A percentile compares a stretch with the other conserved stretches of the same genome.
Evolutionary conservation across 345 rosid genomes (phyloP).

Genomic region (Eucalyptus regnans): DNA sequence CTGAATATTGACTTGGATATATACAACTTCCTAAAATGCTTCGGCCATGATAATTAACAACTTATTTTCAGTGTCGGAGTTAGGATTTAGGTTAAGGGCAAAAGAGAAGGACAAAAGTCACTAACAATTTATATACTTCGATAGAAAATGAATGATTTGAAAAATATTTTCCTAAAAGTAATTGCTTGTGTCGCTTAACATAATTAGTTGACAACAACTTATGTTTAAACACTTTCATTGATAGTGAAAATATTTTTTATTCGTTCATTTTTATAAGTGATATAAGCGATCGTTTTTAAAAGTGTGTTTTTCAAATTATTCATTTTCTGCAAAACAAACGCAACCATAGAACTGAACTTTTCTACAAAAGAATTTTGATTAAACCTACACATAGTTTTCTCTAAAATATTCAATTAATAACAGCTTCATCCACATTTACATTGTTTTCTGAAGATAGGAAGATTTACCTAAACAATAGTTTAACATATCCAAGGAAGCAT

Average conservation of each 20-base stretch:
- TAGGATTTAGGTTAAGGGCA: neutral
- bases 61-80: neutral
- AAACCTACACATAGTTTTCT: neutral
- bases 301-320: neutral
- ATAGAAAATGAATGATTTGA: neutral
- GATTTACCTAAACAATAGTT: neutral
- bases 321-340: neutral
- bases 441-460: neutral
- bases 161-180: neutral
- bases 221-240: neutral
- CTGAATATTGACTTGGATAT: neutral
- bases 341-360: accelerated
- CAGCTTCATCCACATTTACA: neutral
- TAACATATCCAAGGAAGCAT: neutral
- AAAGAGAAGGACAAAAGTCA: neutral
- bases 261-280: neutral
- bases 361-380: neutral
- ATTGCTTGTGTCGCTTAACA: accelerated
- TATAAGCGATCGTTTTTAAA: accelerated
- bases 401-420: neutral
- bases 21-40: neutral
- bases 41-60: neutral
- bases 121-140: neutral
- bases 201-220: neutral
- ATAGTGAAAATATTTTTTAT: neutral